Percentiles rank a stretch among this genome's conserved stretches.
Evolutionary conservation across 2,329 filamentous ascomycete genomes (phyloP).

Genomic region (Boeremia exigua): DNA sequence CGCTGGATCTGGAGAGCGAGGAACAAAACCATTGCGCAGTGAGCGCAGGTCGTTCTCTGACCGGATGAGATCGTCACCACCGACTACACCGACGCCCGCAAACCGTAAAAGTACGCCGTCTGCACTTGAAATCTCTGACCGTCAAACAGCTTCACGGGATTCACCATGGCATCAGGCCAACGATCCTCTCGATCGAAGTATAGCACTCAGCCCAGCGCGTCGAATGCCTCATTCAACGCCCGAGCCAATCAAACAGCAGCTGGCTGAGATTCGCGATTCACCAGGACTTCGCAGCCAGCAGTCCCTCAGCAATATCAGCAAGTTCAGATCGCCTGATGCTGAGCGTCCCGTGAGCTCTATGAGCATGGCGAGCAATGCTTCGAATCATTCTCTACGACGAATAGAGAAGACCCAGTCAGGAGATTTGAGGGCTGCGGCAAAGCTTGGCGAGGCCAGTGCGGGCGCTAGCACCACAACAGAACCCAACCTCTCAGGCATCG

Average conservation of each 20-base stretch:
- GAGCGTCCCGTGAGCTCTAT: slow-evolving; percentile 66
- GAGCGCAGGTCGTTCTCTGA: slow-evolving; percentile 45
- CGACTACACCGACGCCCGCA: slow-evolving; percentile 38
- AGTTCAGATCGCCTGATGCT: slow-evolving; percentile 52
- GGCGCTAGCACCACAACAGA: slow-evolving; percentile 41
- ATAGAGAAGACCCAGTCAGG: slow-evolving; percentile 72
- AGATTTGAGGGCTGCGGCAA: slow-evolving; percentile 74
- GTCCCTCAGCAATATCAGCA: slow-evolving; percentile 50
- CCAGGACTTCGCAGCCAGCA: slow-evolving; percentile 53
- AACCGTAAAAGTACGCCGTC: slow-evolving; percentile 32
- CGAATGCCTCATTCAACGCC: slow-evolving; percentile 46
- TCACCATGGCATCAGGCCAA: slow-evolving; percentile 54
- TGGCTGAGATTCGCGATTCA: slow-evolving; percentile 42
- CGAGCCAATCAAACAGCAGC: slow-evolving; percentile 44
- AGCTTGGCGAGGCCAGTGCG: slow-evolving; percentile 59
- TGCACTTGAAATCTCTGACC: slow-evolving; percentile 33
- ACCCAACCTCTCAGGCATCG: slow-evolving; percentile 40
- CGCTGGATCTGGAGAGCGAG: slow-evolving; percentile 51
- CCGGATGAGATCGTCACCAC: slow-evolving; percentile 39
- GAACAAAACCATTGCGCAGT: slow-evolving; percentile 50
- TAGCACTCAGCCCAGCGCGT: slow-evolving; percentile 45
- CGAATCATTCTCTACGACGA: slow-evolving; percentile 74
- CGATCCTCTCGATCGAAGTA: slow-evolving; percentile 52
- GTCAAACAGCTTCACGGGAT: slow-evolving; percentile 27
- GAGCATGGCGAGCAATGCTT: slow-evolving; percentile 57